Evolutionary conservation across 352 stramenopile genomes (phyloP).

Genomic region (Phytophthora boehmeriae): DNA sequence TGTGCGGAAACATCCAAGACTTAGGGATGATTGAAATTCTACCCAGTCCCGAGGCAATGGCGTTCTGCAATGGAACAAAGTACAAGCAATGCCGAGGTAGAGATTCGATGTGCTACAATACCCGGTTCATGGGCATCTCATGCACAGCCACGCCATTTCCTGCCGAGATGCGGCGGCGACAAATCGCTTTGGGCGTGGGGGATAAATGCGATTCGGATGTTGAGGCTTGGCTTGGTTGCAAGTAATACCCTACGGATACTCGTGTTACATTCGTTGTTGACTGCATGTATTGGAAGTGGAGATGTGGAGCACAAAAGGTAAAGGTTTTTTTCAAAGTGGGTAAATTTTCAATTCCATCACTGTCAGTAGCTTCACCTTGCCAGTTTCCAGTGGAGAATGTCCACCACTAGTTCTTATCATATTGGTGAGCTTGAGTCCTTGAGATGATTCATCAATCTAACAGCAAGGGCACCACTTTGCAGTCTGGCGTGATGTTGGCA

Average conservation of each 20-base stretch:
- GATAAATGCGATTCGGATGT: slow-evolving; percentile 23
- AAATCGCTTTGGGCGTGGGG: slow-evolving; percentile 35
- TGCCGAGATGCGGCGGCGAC: slow-evolving; percentile 32
- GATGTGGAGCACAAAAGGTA: no score
- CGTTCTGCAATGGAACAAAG: slow-evolving; percentile 29
- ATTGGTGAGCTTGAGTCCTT: no score
- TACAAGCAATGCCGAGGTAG: slow-evolving; percentile 24
- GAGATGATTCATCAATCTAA: background rate
- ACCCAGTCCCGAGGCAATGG: slow-evolving; percentile 1
- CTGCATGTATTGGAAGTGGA: no score
- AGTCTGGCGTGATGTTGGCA: background rate
- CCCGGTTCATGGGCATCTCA: slow-evolving; percentile 32
- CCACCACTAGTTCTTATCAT: no score
- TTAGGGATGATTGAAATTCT: background rate
- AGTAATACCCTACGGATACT: no score
- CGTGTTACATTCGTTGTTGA: no score
- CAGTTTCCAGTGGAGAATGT: no score
- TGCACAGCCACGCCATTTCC: slow-evolving; percentile 25
- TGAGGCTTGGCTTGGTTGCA: slow-evolving; percentile 47
- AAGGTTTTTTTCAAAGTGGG: no score
- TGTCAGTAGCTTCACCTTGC: background rate
- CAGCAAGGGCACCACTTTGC: background rate
- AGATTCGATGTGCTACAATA: slow-evolving; percentile 39
- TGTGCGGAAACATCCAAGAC: background rate
- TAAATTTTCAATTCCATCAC: no score